Evolutionary conservation across 176 grass and related monocot species (phyloP).

Genomic region (Bromus sterilis): DNA sequence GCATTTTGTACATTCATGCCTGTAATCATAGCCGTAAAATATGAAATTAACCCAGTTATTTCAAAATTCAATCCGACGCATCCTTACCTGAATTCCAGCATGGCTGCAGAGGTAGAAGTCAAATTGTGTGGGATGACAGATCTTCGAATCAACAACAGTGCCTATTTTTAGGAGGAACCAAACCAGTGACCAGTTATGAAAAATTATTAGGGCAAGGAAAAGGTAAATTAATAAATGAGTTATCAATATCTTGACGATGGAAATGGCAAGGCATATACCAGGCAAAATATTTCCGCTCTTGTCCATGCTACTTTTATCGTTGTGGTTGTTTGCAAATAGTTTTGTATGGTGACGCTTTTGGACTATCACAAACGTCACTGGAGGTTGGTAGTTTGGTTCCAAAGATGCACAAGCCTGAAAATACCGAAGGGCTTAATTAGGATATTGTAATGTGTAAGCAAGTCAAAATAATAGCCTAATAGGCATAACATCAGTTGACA

Average conservation of each 20-base stretch:
- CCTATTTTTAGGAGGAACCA: conserved; percentile 14
- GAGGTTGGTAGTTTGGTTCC: conserved; percentile 72
- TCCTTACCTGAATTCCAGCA: conserved; percentile 57
- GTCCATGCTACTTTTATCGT: conserved; percentile 53
- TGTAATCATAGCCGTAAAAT: background rate
- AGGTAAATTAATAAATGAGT: background rate
- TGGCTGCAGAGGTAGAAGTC: conserved; percentile 69
- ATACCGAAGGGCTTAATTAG: background rate
- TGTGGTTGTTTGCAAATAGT: conserved; percentile 66
- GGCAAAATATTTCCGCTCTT: conserved; percentile 72
- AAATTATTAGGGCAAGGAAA: background rate
- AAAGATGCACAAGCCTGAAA: conserved; percentile 66
- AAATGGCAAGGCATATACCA: conserved; percentile 21
- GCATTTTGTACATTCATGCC: background rate
- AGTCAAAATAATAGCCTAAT: background rate
- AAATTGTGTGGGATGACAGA: conserved; percentile 61
- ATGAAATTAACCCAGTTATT: background rate
- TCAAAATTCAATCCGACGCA: background rate
- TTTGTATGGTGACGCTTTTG: conserved; percentile 73
- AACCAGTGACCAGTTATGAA: background rate
- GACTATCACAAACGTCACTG: conserved; percentile 70
- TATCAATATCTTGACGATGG: background rate
- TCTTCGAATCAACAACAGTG: conserved; percentile 65
- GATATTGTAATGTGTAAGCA: background rate
- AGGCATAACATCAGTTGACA: background rate